Evolutionary conservation across 2,329 filamentous ascomycete species (phyloP).

Genomic region (Dactylellina sp.): DNA sequence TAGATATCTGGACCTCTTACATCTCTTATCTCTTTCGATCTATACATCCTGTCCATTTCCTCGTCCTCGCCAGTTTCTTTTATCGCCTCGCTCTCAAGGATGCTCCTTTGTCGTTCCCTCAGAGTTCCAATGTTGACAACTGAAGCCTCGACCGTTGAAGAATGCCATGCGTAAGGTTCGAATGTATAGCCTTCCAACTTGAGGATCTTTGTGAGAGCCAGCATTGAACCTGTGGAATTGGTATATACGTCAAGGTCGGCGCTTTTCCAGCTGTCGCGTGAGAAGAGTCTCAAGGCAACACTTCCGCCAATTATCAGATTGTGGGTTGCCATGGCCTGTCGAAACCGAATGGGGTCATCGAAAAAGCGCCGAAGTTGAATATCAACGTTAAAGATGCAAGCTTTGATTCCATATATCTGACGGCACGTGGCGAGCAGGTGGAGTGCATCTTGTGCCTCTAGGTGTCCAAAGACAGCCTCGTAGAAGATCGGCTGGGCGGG

Average conservation of each 20-base stretch:
- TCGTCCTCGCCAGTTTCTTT: not conserved
- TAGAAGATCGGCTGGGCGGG: conserved; percentile 8
- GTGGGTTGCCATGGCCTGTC: conserved; percentile 28
- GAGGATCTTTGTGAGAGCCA: not conserved
- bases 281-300: conserved; percentile 28
- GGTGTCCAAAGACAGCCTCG: conserved; percentile 3
- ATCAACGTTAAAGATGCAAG: conserved; percentile 29
- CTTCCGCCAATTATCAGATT: conserved; percentile 29
- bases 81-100: not conserved
- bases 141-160: conserved; percentile 16
- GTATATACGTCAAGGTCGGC: conserved; percentile 40
- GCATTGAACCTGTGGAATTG: not conserved
- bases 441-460: conserved; percentile 15
- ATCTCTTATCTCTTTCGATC: conserved; percentile 27
- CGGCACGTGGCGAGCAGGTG: conserved; percentile 25
- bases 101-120: not conserved
- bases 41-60: conserved; percentile 4
- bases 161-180: conserved; percentile 23
- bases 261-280: conserved; percentile 12
- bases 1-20: not conserved
- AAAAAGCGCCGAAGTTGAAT: conserved; percentile 27
- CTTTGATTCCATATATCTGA: conserved; percentile 23
- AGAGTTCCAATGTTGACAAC: conserved; percentile 1
- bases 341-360: conserved; percentile 12
- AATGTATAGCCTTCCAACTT: conserved; percentile 12